Percentiles rank a stretch among this genome's conserved stretches.
Evolutionary conservation across 2,329 filamentous ascomycete genomes (phyloP).

Genomic region (Phyllosticta paracitricarpa): DNA sequence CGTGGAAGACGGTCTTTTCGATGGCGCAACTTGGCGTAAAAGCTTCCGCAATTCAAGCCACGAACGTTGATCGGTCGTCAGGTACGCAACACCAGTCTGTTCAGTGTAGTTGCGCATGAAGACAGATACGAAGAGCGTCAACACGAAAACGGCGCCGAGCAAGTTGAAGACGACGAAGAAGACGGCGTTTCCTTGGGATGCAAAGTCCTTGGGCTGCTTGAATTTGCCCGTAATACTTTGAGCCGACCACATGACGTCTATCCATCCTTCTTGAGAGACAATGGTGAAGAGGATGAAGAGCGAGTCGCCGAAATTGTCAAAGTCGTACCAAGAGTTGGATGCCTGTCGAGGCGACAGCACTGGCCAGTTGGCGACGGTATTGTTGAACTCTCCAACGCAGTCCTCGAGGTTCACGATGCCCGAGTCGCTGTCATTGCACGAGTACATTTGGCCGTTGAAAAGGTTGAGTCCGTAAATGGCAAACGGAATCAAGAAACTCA

Average conservation of each 20-base stretch:
- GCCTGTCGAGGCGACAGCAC: conserved; percentile 75
- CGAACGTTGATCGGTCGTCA: conserved; percentile 90
- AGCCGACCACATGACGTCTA: conserved; percentile 77
- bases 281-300: conserved; percentile 98
- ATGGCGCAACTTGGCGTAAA: conserved; percentile 84
- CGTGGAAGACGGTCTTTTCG: conserved; percentile 77
- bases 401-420: conserved; percentile 52
- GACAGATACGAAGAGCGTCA: conserved; percentile 95
- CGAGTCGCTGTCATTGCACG: conserved; percentile 64
- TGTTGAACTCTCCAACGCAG: conserved; percentile 77
- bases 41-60: conserved; percentile 94
- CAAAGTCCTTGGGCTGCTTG: conserved; percentile 59
- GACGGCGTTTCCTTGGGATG: conserved; percentile 72
- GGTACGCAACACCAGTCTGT: conserved; percentile 90
- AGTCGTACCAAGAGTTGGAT: conserved; percentile 75
- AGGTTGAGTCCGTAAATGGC: conserved; percentile 92
- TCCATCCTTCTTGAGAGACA: conserved; percentile 97
- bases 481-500: conserved; percentile 90
- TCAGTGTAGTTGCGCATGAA: conserved; percentile 99
- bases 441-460: conserved; percentile 71
- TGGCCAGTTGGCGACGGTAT: conserved; percentile 70
- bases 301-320: conserved; percentile 88
- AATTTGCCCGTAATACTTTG: conserved; percentile 72
- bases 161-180: conserved; percentile 98
- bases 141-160: conserved; percentile 87